Conservation (phyloP, 2,329 filamentous ascomycete species). For the Fusarium musae region DNA sequence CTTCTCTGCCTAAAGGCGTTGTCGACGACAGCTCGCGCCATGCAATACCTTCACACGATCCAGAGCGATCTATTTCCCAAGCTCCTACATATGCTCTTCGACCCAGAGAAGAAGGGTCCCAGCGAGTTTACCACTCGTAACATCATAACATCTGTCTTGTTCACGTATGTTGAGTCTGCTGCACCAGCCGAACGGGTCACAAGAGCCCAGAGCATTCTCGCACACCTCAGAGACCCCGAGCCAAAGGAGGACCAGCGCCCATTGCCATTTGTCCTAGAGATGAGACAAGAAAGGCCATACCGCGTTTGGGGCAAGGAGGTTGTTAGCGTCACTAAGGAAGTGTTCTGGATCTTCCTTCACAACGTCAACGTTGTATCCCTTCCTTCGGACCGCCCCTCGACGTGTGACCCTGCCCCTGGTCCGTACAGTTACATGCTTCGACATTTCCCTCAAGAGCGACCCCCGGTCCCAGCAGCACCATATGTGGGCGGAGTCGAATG, state of each 20-base stretch:
- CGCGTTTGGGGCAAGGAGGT: conserved; percentile 95
- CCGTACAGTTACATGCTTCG: conserved; percentile 70
- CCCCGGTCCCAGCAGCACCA: conserved; percentile 91
- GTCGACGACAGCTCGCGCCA: conserved; percentile 87
- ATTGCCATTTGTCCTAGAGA: conserved; percentile 87
- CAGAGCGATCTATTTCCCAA: conserved; percentile 86
- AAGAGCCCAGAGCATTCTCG: conserved; percentile 78
- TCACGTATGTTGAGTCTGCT: conserved; percentile 84
- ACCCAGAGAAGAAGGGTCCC: conserved; percentile 97
- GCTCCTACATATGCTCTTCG: conserved; percentile 88
- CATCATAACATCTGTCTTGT: conserved; percentile 88
- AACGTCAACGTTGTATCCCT: conserved; percentile 87
- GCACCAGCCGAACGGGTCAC: conserved; percentile 69
- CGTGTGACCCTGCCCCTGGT: conserved; percentile 48
- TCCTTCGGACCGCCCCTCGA: conserved; percentile 55
- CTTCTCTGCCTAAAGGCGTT: conserved; percentile 93
- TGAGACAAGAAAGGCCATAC: conserved; percentile 88
- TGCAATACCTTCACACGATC: conserved; percentile 83
- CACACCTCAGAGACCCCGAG: conserved; percentile 82
- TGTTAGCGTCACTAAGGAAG: conserved; percentile 92
- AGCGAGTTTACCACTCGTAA: conserved; percentile 95
- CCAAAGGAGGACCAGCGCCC: conserved; percentile 80
- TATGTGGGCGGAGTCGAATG: conserved; percentile 98
- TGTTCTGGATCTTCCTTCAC: conserved; percentile 99
- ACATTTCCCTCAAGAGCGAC: conserved; percentile 86